These are phyloP conservation scores for Diaporthe australafricana DNA, from an alignment of 2,329 filamentous ascomycete species.

Conservation along the genomic window DNA sequence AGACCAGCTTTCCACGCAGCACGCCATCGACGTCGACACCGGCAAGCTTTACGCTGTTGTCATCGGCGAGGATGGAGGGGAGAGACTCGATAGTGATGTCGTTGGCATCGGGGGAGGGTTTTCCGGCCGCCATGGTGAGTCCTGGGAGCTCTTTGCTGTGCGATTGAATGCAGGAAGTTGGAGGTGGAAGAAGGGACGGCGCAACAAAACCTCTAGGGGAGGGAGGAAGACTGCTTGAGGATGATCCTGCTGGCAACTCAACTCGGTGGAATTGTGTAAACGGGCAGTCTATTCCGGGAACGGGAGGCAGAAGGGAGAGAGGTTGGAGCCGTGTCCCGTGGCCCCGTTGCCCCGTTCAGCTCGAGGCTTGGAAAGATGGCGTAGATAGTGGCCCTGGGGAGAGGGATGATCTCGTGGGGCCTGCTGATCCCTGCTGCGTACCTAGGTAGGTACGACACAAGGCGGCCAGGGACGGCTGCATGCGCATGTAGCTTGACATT, in stretches of 20 bases:
- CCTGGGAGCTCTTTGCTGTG: neutral
- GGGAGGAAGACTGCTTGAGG: neutral
- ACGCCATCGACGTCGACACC: conserved; percentile 90
- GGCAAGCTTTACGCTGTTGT: conserved; percentile 86
- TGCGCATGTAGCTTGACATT: neutral
- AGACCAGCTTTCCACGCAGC: conserved; percentile 89
- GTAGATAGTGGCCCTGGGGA: neutral
- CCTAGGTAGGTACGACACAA: neutral
- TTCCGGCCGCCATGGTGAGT: conserved; percentile 43
- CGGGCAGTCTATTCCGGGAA: neutral
- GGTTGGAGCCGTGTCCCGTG: neutral
- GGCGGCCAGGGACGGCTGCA: neutral
- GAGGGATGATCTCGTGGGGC: conserved; percentile 10
- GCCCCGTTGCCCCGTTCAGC: conserved; percentile 11
- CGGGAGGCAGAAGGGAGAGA: conserved; percentile 1
- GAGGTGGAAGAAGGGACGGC: neutral
- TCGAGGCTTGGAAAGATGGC: neutral
- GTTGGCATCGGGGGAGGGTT: conserved; percentile 37
- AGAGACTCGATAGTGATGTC: conserved; percentile 72
- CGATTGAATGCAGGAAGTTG: neutral
- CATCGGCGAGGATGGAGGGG: conserved; percentile 73
- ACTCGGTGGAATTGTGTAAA: neutral
- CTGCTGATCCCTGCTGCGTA: conserved; percentile 1
- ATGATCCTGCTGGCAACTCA: neutral
- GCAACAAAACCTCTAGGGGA: neutral